Percentiles rank a stretch among this genome's conserved stretches.
Conservation (phyloP, 371 early-diverging fungal genomes). For the Amoeboaphelidium protococcarum region DNA sequence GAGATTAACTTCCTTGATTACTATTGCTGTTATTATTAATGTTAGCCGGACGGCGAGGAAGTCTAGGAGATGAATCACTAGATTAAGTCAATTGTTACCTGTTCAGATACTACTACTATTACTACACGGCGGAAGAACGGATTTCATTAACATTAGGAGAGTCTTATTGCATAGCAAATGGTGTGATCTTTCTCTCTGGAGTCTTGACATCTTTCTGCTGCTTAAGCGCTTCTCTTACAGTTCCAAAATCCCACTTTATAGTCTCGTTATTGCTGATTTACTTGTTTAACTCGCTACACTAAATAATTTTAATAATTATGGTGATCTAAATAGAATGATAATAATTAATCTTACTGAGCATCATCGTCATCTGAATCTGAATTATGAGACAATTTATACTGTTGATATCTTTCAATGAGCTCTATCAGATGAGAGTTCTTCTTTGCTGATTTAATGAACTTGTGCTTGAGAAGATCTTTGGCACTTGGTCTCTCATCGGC, state of each 20-base stretch:
- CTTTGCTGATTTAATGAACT: slow-evolving; percentile 2
- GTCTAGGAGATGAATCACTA: no score
- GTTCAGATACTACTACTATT: no score
- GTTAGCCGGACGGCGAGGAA: no score
- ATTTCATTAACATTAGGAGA: no score
- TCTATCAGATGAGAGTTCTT: slow-evolving; percentile 20
- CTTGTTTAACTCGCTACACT: background rate
- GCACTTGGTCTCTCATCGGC: background rate
- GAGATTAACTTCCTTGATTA: no score
- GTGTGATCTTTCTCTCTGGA: no score
- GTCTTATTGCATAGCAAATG: no score
- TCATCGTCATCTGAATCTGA: background rate
- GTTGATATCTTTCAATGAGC: background rate
- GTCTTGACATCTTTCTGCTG: no score
- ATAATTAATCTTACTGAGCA: slow-evolving; percentile 2
- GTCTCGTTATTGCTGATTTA: background rate
- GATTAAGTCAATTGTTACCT: no score
- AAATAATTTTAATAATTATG: background rate
- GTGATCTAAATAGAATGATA: slow-evolving; percentile 4
- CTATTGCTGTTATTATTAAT: no score
- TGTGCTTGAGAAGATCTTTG: background rate
- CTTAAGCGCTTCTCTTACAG: background rate
- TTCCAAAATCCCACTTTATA: background rate
- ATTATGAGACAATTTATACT: background rate
- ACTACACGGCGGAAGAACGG: no score